These are phyloP conservation scores for Pachyrhizus erosus DNA, from an alignment of 306 rosid genomes.

Conservation along the genomic window DNA sequence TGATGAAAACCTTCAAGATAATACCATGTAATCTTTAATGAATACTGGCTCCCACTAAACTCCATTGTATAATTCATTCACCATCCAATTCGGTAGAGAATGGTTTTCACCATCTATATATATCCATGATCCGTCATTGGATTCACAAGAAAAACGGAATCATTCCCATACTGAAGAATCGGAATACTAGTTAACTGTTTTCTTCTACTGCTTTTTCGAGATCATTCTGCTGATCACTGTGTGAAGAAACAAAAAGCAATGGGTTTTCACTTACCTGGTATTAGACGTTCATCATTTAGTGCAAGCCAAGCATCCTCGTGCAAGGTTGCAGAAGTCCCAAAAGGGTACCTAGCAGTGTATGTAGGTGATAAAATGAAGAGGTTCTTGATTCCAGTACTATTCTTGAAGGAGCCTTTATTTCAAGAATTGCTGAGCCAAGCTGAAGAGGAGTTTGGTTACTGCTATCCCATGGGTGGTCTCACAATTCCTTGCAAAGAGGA, in stretches of 20 bases:
- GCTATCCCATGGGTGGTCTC: constrained; percentile 63
- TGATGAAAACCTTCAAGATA: no score
- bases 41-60: neutral
- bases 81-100: neutral
- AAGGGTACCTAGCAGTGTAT: constrained; percentile 55
- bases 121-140: neutral
- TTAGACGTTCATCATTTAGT: constrained; percentile 37
- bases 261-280: constrained; percentile 50
- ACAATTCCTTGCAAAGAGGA: constrained; percentile 60
- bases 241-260: constrained; percentile 32
- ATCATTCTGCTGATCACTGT: no score
- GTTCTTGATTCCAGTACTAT: constrained; percentile 50
- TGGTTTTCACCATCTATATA: constrained; percentile 6
- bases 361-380: constrained; percentile 59
- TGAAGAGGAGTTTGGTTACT: constrained; percentile 55
- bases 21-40: no score
- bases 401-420: constrained; percentile 54
- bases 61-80: neutral
- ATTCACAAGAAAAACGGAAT: constrained; percentile 32
- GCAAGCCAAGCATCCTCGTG: constrained; percentile 27
- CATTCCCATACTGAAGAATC: neutral
- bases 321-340: constrained; percentile 45
- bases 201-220: neutral
- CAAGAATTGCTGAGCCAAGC: constrained; percentile 46
- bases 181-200: neutral